Evolutionary conservation across 2,329 filamentous ascomycete genomes (phyloP), one percentile per base, ranked within the genome.

Genomic region (Erysiphe neolycopersici): DNA sequence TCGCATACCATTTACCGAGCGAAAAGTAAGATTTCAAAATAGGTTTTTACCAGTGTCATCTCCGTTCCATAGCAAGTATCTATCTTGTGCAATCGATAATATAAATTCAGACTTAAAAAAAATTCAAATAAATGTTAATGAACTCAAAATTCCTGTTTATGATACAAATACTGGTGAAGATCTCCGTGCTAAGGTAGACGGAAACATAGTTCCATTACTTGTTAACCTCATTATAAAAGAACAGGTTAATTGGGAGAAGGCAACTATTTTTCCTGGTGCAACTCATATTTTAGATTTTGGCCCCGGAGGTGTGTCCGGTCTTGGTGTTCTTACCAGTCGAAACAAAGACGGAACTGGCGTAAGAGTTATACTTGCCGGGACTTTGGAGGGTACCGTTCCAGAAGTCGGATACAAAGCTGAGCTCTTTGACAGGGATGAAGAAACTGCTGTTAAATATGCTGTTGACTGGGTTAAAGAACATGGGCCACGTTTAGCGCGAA

Each of bases 321-420:
- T 98, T 18, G 91, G 89, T 56, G 81, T 92, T 39, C 67, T 98
- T 49, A 98, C 89, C 46, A 95, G 92, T 68, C 82, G 89, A 54
- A 98, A 95, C 70, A 98, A 98, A 67, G 91, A 98, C 60, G 89
- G 89, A 49, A 95, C 84, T 46, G 89, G 89, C 54, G 89, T 98
- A 32, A 83, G 87, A 47, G 85, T 98, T 50, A 93, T 98, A 51
- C 70, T 98, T 46, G 89, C 84, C 38, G 89, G 91, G 49, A 72
- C 83, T n/a, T 79, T 98, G 54, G 81, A 87, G 54, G 87, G 87
- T 43, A 84, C 84, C 17, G 79, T 91, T 47, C 68, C 71, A 30
- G 89, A 95, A 60, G 79, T 98, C 48, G 89, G 89, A 44, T 98
- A 94, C 68, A 98, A 98, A 68, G 79, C 87, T 2, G 89, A 98